These are phyloP conservation scores for Hemisphaericaspora nanyangensis DNA, from an alignment of 805 yeast genomes.

Conservation along the genomic window DNA sequence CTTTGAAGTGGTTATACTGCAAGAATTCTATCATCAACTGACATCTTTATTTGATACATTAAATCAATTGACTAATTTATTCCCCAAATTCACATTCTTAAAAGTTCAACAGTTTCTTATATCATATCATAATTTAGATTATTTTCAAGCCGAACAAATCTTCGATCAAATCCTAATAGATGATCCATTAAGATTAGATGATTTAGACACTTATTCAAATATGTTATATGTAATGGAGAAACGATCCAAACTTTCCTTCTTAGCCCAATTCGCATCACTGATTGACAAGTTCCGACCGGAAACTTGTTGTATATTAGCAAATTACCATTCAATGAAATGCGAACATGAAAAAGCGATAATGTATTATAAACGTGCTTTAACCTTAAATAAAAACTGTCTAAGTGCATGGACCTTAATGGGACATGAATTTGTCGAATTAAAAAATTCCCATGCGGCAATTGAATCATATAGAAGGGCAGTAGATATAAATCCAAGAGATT, in stretches of 20 bases:
- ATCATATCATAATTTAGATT: slow-evolving; percentile 81
- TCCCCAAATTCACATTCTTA: slow-evolving; percentile 73
- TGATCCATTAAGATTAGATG: slow-evolving; percentile 88
- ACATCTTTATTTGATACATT: slow-evolving; percentile 48
- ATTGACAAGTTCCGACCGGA: slow-evolving; percentile 89
- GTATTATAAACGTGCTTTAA: slow-evolving; percentile 86
- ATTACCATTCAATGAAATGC: slow-evolving; percentile 84
- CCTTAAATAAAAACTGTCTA: slow-evolving; percentile 72
- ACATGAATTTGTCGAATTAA: slow-evolving; percentile 94
- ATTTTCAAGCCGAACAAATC: slow-evolving; percentile 68
- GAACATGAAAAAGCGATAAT: slow-evolving; percentile 94
- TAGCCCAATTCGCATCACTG: slow-evolving; percentile 81
- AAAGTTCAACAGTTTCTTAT: slow-evolving; percentile 80
- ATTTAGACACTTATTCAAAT: slow-evolving; percentile 90
- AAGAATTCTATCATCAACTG: slow-evolving; percentile 74
- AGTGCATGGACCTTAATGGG: slow-evolving; percentile 99
- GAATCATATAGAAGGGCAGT: slow-evolving; percentile 93
- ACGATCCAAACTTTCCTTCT: slow-evolving; percentile 71
- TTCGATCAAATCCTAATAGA: slow-evolving; percentile 69
- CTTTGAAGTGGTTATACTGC: slow-evolving; percentile 64
- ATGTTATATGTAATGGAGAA: slow-evolving; percentile 92
- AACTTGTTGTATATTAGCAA: slow-evolving; percentile 91
- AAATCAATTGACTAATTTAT: slow-evolving; percentile 44
- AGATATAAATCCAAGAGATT: slow-evolving; percentile 83
- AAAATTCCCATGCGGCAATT: slow-evolving; percentile 95